These are phyloP conservation scores for Achlya hypogyna DNA, from an alignment of 352 stramenopile species.

Conservation along the genomic window DNA sequence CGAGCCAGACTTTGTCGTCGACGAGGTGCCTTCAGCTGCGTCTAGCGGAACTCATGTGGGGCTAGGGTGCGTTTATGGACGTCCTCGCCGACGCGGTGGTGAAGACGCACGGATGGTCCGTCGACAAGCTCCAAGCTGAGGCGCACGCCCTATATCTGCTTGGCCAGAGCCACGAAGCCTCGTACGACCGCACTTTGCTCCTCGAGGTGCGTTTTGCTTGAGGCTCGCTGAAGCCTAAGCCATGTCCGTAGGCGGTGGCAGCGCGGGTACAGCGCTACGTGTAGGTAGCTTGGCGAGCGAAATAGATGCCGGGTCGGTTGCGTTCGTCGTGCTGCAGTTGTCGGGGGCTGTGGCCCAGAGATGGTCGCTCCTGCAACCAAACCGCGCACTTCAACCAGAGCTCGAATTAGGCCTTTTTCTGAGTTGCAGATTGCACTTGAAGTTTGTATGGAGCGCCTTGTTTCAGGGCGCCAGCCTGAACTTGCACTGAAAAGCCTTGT, in stretches of 20 bases:
- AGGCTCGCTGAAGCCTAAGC: no score
- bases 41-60: not conserved
- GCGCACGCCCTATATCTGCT: not conserved
- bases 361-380: not conserved
- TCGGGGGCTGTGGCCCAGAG: no score
- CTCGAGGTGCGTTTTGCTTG: no score
- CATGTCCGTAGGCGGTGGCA: not conserved
- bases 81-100: conserved; percentile 40
- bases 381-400: not conserved
- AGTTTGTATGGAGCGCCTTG: not conserved
- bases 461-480: not conserved
- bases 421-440: no score
- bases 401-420: not conserved
- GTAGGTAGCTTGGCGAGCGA: no score
- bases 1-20: conserved; percentile 55
- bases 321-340: no score
- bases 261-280: not conserved
- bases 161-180: not conserved
- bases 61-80: conserved; percentile 42
- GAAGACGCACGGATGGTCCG: conserved; percentile 54
- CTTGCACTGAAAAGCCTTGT: not conserved
- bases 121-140: conserved; percentile 27
- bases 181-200: not conserved
- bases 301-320: no score
- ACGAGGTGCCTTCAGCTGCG: conserved; percentile 38